Evolutionary conservation across 2,329 filamentous ascomycete species (phyloP), one percentile per base, ranked within the genome.

Genomic region (Monilinia fructicola): DNA sequence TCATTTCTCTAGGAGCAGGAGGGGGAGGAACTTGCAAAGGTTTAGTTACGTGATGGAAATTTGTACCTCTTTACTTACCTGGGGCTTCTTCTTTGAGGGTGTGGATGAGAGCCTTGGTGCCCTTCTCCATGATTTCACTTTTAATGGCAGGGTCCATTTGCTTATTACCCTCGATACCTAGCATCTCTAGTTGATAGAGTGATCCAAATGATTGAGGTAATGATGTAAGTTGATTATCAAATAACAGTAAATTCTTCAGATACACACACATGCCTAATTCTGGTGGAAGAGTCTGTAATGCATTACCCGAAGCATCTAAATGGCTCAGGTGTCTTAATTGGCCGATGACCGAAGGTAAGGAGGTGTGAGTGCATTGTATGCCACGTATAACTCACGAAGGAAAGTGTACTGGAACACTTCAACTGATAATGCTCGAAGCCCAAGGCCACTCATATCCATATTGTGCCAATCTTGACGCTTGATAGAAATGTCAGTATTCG

Each of bases 231-330:
- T 91, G 85, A 78, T 99, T 99, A 80, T 97, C 93, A 77, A 97
- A 97, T 2, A 97, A 82, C 38, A 93, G 82, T 6, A 99, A 83
- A 71, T 91, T 88, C 79, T 92, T 93, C 65, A 99, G 82, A 72
- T 93, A 95, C 38, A 93, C 95, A 74, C 97, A 92, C 94, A 98
- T 99, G 75, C 95, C 95, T 68, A 99, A 87, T 80, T 99, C 94
- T 28, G 91, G 86, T 1, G 95, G 95, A 4, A 99, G 82, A 70
- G 90, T 87, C 11, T 84, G 85, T 68, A 99, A 83, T 69, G 94
- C 87, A 78, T 99, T 99, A 79, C 90, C 88, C 0, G 95, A 98
- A 3, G 93, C 84, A 78, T 99, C 94, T 59, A 99, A 85, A 74
- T 93, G 86, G 46, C 87, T 90, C 59, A 99, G 81, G 70, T 90